A percentile compares a stretch with the other conserved stretches of the same genome.
phyloP scores from a whole-genome alignment of 768 basidiomycete species.

The Tricholoma sp. region DNA sequence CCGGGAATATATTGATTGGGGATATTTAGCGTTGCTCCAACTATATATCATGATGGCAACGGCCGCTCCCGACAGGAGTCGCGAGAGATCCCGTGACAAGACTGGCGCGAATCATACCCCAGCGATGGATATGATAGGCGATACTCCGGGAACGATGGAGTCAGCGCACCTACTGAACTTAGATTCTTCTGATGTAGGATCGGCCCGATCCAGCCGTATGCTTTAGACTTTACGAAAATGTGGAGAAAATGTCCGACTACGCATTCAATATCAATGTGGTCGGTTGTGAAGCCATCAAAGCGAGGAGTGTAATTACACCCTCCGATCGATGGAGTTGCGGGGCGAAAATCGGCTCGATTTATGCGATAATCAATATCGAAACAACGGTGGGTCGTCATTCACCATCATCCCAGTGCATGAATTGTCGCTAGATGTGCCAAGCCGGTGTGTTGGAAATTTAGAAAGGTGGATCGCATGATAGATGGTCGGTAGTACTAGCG shows the following conservation, averaged over 20 bases:
- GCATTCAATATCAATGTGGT: background rate
- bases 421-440: no score
- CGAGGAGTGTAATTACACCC: background rate
- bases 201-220: background rate
- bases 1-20: background rate
- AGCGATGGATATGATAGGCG: background rate
- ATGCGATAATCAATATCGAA: background rate
- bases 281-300: background rate
- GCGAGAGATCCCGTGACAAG: background rate
- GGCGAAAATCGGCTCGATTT: background rate
- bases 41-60: background rate
- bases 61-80: background rate
- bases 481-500: background rate
- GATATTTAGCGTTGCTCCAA: background rate
- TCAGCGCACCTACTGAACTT: background rate
- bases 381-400: background rate
- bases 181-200: background rate
- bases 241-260: background rate
- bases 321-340: background rate
- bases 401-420: background rate
- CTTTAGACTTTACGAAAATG: background rate
- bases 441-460: background rate
- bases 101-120: background rate
- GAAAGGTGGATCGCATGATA: background rate
- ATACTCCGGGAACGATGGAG: background rate